These are phyloP conservation scores for Fraxinus baroniana DNA, from an alignment of 305 asterid species.

Conservation along the genomic window DNA sequence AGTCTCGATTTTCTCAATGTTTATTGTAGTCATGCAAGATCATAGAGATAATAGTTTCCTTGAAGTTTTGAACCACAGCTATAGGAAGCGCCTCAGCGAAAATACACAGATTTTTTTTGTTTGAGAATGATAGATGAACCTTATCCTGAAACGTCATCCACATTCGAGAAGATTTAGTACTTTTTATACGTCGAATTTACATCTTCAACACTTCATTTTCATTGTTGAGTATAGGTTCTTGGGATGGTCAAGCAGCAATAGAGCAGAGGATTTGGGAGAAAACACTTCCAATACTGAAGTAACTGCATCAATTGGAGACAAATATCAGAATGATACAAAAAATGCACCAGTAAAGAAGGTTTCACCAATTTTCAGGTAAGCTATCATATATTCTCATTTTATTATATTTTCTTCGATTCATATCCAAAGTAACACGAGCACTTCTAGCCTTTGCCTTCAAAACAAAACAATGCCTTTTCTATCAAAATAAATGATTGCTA, in stretches of 20 bases:
- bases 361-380: constrained; percentile 49
- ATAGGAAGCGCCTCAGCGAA: constrained; percentile 52
- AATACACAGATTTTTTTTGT: constrained; percentile 32
- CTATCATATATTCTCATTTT: neutral
- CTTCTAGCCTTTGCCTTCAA: neutral
- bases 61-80: constrained; percentile 39
- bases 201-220: neutral
- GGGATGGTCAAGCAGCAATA: constrained; percentile 27
- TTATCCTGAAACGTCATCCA: neutral
- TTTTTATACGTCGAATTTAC: neutral
- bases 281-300: constrained; percentile 2
- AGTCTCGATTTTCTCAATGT: neutral
- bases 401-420: neutral
- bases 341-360: constrained; percentile 39
- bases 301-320: constrained; percentile 28
- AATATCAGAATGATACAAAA: constrained; percentile 30
- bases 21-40: constrained; percentile 61
- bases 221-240: constrained; percentile 57
- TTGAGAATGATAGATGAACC: neutral
- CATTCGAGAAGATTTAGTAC: neutral
- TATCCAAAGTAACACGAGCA: neutral
- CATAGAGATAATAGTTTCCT: constrained; percentile 42
- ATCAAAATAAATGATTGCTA: neutral
- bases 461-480: neutral
- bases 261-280: constrained; percentile 26